These are phyloP conservation scores for Typha latifolia DNA, from an alignment of 176 grass and related monocot species.

Conservation along the genomic window DNA sequence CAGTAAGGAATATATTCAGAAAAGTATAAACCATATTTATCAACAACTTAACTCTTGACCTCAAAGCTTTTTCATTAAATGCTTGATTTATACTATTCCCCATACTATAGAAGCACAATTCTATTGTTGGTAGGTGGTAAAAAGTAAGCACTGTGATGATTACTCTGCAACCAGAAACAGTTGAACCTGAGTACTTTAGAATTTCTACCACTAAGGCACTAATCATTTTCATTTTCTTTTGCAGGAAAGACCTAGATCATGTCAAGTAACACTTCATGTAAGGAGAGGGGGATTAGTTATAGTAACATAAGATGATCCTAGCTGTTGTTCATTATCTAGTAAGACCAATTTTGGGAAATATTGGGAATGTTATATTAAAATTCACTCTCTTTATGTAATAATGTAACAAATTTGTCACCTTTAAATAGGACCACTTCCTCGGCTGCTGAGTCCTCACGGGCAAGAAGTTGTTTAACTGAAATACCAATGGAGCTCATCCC, in stretches of 20 bases:
- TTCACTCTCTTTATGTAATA: neutral
- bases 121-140: too few species aligned
- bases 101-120: too few species aligned
- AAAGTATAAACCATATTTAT: neutral
- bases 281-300: too few species aligned
- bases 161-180: too few species aligned
- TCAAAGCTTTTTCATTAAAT: neutral
- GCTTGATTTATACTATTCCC: neutral
- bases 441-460: slow-evolving; percentile 4
- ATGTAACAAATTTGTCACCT: slow-evolving; percentile 6
- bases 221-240: too few species aligned
- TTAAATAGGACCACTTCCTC: slow-evolving; percentile 9
- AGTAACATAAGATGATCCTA: neutral
- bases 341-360: neutral
- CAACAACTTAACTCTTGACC: neutral
- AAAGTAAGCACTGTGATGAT: too few species aligned
- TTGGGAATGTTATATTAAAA: neutral
- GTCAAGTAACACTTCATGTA: too few species aligned
- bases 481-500: slow-evolving; percentile 17
- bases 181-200: too few species aligned
- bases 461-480: slow-evolving; percentile 17
- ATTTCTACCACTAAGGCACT: too few species aligned
- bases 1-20: neutral
- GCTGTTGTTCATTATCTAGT: neutral
- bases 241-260: too few species aligned